A percentile compares a stretch with the other conserved stretches of the same genome.
phyloP scores from a whole-genome alignment of 2,329 filamentous ascomycete species.

The Fusarium denticulatum region DNA sequence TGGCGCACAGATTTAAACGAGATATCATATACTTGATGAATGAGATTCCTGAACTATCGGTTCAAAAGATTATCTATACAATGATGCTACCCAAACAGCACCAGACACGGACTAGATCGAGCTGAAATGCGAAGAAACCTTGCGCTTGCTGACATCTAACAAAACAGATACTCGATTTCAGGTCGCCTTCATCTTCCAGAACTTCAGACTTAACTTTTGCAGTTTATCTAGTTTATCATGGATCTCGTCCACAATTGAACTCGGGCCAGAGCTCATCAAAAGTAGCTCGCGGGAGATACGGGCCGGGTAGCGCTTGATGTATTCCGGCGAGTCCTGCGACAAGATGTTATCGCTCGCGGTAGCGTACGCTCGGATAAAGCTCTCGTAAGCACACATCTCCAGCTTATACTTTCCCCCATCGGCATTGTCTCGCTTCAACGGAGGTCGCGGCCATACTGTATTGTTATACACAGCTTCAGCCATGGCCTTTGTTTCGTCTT shows the following conservation, averaged over 20 bases:
- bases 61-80: conserved; percentile 7
- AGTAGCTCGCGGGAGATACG: neutral
- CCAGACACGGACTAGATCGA: neutral
- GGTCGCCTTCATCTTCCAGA: neutral
- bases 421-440: neutral
- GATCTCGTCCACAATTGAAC: neutral
- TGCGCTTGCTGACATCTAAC: neutral
- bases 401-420: neutral
- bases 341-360: neutral
- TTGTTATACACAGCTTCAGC: neutral
- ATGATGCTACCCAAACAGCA: neutral
- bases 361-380: neutral
- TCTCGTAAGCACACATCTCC: neutral
- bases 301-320: neutral
- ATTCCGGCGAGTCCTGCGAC: neutral
- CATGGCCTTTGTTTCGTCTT: neutral
- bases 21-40: conserved; percentile 23
- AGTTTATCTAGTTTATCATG: neutral
- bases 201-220: neutral
- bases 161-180: neutral
- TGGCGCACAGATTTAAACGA: conserved; percentile 21
- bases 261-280: neutral
- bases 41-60: conserved; percentile 12
- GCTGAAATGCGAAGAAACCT: neutral
- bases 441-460: conserved; percentile 23